Evolutionary conservation across 805 yeast species (phyloP).

Genomic region (Myxozyma monticola): DNA sequence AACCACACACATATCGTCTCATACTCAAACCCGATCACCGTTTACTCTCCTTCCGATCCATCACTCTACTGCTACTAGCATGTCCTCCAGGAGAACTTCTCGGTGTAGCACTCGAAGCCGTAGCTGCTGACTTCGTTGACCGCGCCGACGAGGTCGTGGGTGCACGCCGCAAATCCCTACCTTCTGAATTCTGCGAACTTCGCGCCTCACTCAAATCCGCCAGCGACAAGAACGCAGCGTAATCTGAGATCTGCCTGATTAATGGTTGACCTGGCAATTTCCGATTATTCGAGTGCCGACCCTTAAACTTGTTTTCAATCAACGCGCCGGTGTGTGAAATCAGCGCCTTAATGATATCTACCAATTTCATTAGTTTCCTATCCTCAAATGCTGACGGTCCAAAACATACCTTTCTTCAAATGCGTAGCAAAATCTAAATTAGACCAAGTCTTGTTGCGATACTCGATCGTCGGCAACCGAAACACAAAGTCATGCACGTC

Average conservation of each 20-base stretch:
- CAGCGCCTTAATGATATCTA: conserved; percentile 41
- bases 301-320: conserved; percentile 67
- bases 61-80: too few relatives aligned
- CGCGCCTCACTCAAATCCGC: conserved; percentile 22
- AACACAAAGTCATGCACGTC: conserved; percentile 76
- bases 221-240: conserved; percentile 38
- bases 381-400: not conserved
- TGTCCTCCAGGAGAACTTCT: too few relatives aligned
- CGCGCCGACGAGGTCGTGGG: not conserved
- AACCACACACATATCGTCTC: too few relatives aligned
- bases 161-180: too few relatives aligned
- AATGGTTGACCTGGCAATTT: conserved; percentile 1
- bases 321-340: conserved; percentile 66
- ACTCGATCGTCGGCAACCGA: conserved; percentile 59
- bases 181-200: not conserved
- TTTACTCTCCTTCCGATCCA: too few relatives aligned
- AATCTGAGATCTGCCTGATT: conserved; percentile 41
- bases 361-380: too few relatives aligned
- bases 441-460: conserved; percentile 69
- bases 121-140: too few relatives aligned
- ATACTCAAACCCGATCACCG: too few relatives aligned
- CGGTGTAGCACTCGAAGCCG: too few relatives aligned
- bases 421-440: conserved; percentile 62
- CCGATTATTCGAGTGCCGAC: conserved; percentile 20
- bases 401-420: conserved; percentile 53